phyloP scores from a whole-genome alignment of 148 eudicot species.

The Rhododendron simsii region DNA sequence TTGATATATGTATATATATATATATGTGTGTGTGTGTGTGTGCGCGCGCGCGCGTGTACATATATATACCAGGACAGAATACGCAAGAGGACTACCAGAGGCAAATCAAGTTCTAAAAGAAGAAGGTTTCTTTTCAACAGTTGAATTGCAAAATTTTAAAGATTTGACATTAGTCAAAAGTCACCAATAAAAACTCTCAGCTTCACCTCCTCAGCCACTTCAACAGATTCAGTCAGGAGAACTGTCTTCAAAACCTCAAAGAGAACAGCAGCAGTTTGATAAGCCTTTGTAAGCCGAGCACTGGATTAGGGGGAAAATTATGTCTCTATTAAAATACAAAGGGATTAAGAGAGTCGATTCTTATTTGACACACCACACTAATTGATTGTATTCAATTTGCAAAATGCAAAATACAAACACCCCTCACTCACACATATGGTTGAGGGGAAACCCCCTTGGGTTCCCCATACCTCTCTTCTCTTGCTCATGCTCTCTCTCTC shows the following conservation, averaged over 20 bases:
- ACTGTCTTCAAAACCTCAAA: constrained; percentile 69
- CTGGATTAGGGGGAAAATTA: constrained; percentile 19
- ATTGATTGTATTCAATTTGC: not conserved
- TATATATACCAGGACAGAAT: not conserved
- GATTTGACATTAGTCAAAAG: not conserved
- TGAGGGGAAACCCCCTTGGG: not conserved
- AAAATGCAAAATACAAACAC: not conserved
- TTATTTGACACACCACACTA: not conserved
- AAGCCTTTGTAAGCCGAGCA: constrained; percentile 68
- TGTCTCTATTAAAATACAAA: constrained; percentile 9
- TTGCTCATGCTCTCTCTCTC: no score
- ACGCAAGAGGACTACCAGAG: not conserved
- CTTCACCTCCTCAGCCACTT: constrained; percentile 56
- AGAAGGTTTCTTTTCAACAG: not conserved
- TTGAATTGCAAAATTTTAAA: not conserved
- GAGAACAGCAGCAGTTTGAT: constrained; percentile 67
- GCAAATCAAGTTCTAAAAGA: not conserved
- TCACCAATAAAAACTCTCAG: not conserved
- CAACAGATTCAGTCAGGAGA: constrained; percentile 52
- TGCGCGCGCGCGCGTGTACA: no score
- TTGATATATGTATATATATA: not conserved
- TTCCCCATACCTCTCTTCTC: not conserved
- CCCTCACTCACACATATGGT: not conserved
- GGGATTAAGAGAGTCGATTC: not conserved
- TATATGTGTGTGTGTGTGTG: not conserved